Conservation (phyloP, 305 asterid species). For the Fraxinus platypoda region DNA sequence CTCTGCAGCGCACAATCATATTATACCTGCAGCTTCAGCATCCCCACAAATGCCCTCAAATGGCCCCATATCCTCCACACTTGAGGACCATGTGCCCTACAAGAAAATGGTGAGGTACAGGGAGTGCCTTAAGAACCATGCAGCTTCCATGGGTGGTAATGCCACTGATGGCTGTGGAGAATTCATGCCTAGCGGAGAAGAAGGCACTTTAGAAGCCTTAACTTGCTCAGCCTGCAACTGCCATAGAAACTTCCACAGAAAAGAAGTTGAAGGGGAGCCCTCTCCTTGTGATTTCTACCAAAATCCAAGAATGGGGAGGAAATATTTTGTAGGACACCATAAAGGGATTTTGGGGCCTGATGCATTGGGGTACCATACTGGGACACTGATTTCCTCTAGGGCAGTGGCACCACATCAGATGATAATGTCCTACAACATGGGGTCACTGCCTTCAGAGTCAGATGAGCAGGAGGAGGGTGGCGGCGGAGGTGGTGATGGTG, state of each 20-base stretch:
- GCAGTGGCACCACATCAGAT: conserved; percentile 23
- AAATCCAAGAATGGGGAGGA: conserved; percentile 33
- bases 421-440: conserved; percentile 30
- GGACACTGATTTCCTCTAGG: conserved; percentile 28
- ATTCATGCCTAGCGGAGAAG: conserved; percentile 63
- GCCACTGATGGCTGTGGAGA: conserved; percentile 79
- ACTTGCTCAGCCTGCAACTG: conserved; percentile 75
- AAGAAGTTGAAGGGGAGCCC: conserved; percentile 46
- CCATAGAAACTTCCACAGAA: conserved; percentile 73
- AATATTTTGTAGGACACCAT: conserved; percentile 21
- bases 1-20: conserved; percentile 34
- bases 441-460: conserved; percentile 28
- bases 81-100: conserved; percentile 28
- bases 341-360: conserved; percentile 20
- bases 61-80: conserved; percentile 30
- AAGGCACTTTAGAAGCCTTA: conserved; percentile 57
- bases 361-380: conserved; percentile 30
- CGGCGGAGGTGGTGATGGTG: conserved; percentile 1
- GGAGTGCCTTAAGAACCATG: conserved; percentile 78
- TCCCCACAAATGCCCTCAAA: conserved; percentile 29
- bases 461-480: conserved; percentile 30
- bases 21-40: conserved; percentile 31
- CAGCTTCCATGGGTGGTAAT: conserved; percentile 70
- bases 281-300: conserved; percentile 16
- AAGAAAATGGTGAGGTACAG: conserved; percentile 51